Conservation (phyloP, 129 eudicot genomes). For the Oenanthe sinensis region DNA sequence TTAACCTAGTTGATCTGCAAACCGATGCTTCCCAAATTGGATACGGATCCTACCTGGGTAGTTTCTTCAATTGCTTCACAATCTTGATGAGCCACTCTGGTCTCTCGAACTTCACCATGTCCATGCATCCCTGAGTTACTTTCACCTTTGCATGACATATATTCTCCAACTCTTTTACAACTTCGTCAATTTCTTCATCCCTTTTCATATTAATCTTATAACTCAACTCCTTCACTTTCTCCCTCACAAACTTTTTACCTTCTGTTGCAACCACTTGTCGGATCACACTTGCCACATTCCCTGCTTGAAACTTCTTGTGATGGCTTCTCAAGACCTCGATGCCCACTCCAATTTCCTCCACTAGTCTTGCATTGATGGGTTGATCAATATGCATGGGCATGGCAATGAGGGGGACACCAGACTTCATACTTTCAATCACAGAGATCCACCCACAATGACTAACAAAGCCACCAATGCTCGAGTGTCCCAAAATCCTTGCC, state of each 20-base stretch:
- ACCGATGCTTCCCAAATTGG: too few relatives aligned
- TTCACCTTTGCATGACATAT: background rate
- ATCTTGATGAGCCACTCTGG: background rate
- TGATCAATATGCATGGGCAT: conserved; percentile 10
- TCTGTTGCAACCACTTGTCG: background rate
- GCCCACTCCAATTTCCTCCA: background rate
- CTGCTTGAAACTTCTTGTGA: background rate
- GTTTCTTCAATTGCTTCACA: background rate
- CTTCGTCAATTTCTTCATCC: conserved; percentile 10
- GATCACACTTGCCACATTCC: background rate
- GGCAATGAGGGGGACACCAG: conserved; percentile 2
- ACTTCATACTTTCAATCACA: conserved; percentile 5
- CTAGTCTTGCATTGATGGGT: conserved; percentile 6
- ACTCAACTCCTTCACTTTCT: background rate
- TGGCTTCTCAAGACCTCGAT: conserved; percentile 2
- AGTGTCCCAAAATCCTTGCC: conserved; percentile 8
- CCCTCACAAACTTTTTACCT: background rate
- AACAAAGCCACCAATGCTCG: conserved; percentile 8
- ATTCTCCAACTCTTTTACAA: background rate
- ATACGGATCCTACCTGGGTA: background rate
- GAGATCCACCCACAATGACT: conserved; percentile 12
- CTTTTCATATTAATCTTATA: background rate
- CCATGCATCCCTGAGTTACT: background rate
- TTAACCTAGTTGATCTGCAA: too few relatives aligned
- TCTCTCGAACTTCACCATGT: background rate